Percentiles rank a stretch among this genome's conserved stretches.
Evolutionary conservation across 164 flowering plant genomes (phyloP).

Genomic region (Chimonanthus praecox): DNA sequence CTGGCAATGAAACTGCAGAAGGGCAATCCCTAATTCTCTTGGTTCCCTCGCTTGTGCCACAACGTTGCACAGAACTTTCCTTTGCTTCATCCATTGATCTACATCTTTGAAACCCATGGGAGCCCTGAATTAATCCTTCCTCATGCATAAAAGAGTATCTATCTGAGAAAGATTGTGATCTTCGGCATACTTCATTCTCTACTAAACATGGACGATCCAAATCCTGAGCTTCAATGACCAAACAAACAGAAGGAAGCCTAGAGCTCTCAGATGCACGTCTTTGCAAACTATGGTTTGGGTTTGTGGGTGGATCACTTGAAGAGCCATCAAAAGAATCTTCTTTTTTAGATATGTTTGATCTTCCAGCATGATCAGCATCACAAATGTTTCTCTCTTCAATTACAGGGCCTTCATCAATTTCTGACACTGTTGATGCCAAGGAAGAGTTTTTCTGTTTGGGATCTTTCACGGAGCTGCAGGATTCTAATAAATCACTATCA

Average conservation of each 20-base stretch:
- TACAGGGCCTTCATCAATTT: slow-evolving; percentile 20
- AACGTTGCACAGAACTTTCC: slow-evolving; percentile 46
- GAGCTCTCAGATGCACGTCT: slow-evolving; percentile 20
- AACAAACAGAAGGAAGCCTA: slow-evolving; percentile 14
- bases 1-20: slow-evolving; percentile 20
- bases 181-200: slow-evolving; percentile 23
- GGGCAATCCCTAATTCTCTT: slow-evolving; percentile 63
- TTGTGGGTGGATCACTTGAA: not conserved
- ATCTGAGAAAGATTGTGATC: slow-evolving; percentile 40
- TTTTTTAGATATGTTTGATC: slow-evolving; percentile 16
- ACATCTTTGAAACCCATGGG: slow-evolving; percentile 31
- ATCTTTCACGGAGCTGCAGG: slow-evolving; percentile 43
- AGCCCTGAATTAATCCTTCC: slow-evolving; percentile 28
- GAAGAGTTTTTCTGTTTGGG: slow-evolving; percentile 64
- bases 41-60: slow-evolving; percentile 21
- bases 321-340: slow-evolving; percentile 22
- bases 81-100: slow-evolving; percentile 37
- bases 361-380: slow-evolving; percentile 13
- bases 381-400: slow-evolving; percentile 21
- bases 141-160: slow-evolving; percentile 21
- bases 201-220: slow-evolving; percentile 15
- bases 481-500: slow-evolving; percentile 33
- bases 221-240: slow-evolving; percentile 24
- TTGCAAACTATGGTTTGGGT: not conserved
- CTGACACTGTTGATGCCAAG: slow-evolving; percentile 25